Evolutionary conservation across 1,284 basidiomycete genomes (phyloP).

Genomic region (Ganoderma resinaceum): DNA sequence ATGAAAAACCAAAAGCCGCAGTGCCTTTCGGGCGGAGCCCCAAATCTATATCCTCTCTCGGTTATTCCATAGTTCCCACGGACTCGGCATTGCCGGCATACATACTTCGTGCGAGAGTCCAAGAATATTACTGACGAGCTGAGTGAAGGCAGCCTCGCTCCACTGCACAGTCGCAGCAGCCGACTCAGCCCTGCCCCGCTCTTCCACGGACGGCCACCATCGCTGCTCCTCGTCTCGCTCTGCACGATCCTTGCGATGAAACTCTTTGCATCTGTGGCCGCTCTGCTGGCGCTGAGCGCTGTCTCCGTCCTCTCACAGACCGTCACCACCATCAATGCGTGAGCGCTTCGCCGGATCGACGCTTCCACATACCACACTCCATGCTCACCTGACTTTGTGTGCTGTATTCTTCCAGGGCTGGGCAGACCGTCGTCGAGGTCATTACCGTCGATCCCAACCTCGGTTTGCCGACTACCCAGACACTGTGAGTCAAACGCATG

Average conservation of each 20-base stretch:
- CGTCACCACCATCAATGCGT: constrained; percentile 53
- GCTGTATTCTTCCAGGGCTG: constrained; percentile 45
- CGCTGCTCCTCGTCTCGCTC: constrained; percentile 1
- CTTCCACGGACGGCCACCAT: constrained; percentile 17
- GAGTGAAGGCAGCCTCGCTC: neutral
- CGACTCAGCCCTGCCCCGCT: constrained; percentile 1
- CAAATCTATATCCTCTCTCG: constrained; percentile 14
- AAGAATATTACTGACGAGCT: neutral
- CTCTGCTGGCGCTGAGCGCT: constrained; percentile 39
- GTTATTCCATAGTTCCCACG: constrained; percentile 11
- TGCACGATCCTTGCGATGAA: constrained; percentile 21
- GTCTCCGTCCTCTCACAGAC: constrained; percentile 52
- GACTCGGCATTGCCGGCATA: constrained; percentile 16
- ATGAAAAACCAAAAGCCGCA: neutral
- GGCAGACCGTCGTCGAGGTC: constrained; percentile 60
- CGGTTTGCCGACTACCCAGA: constrained; percentile 52
- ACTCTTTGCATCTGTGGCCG: constrained; percentile 12
- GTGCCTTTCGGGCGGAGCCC: constrained; percentile 17
- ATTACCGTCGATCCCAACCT: constrained; percentile 49
- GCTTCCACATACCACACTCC: neutral
- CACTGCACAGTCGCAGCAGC: neutral
- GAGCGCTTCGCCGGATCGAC: constrained; percentile 29
- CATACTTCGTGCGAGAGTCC: neutral
- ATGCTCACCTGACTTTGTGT: neutral
- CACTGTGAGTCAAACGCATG: constrained; percentile 48